phyloP scores from a whole-genome alignment of 495 filamentous ascomycete species.

The Penicillium canariense region DNA sequence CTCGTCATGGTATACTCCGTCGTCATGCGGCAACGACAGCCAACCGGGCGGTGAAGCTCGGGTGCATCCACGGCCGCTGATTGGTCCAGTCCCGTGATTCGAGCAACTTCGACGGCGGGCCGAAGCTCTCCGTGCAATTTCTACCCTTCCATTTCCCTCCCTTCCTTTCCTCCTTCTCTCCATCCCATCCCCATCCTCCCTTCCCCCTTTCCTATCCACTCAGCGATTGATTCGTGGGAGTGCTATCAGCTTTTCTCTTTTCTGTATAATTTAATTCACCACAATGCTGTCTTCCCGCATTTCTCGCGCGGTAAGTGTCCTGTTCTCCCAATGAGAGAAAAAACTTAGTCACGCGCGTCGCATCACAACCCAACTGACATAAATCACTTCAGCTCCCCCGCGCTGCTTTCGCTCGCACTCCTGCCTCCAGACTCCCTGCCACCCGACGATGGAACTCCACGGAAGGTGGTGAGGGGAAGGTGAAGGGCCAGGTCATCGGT shows the following conservation, averaged over 20 bases:
- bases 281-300: constrained; percentile 58
- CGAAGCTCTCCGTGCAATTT: constrained; percentile 52
- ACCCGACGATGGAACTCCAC: constrained; percentile 80
- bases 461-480: constrained; percentile 72
- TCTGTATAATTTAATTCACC: constrained; percentile 39
- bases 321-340: constrained; percentile 12
- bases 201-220: constrained; percentile 34
- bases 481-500: constrained; percentile 95
- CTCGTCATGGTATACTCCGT: too few species aligned
- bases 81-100: constrained; percentile 34
- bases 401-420: constrained; percentile 48
- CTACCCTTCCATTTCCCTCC: constrained; percentile 44
- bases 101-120: constrained; percentile 45
- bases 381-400: constrained; percentile 38
- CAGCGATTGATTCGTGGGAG: constrained; percentile 44
- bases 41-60: constrained; percentile 17
- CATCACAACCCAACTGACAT: constrained; percentile 23
- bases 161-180: constrained; percentile 24
- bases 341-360: constrained; percentile 18
- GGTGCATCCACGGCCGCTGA: not conserved
- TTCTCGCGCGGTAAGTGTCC: constrained; percentile 65
- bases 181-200: constrained; percentile 27
- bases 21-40: not conserved
- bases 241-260: constrained; percentile 33
- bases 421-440: constrained; percentile 56